Evolutionary conservation across 1,284 basidiomycete species (phyloP), one percentile per base, ranked within the genome.

Genomic region (Fistulina hepatica): DNA sequence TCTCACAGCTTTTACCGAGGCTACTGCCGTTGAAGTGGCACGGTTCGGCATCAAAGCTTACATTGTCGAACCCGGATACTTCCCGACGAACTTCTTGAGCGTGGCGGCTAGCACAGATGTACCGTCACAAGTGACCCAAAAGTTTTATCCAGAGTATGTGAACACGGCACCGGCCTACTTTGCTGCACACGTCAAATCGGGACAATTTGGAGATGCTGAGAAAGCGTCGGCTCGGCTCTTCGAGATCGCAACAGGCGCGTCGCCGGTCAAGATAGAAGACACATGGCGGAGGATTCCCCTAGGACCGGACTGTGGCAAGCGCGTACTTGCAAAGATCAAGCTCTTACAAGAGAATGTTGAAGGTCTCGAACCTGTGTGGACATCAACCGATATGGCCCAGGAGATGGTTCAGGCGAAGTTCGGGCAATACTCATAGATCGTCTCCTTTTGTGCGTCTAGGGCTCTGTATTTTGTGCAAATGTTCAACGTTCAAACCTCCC

Each of bases 1-100:
- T 16, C 2, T n/a, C 28, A 4, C 27, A 44, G 43, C 49, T 5
- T 48, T 56, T 39, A 48, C 54, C n/a, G 58, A 60, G 19, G 36
- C 48, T 1, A 48, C 58, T 21, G 42, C 42, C 7, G 33, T 21
- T 13, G 57, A 60, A 40, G 39, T 57, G 33, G 51, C 45, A 10
- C 48, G 50, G 9, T 55, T 47, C 38, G 47, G 47, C 33, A 50
- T 59, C 27, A 49, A 48, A 22, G 54, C 50, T 12, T 35, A 51
- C 21, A 47, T 48, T 33, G 42, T 60, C 39, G 36, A 46, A 22
- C 55, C 56, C 2, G 56, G 57, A 7, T 52, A 48, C 45, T 58
- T 59, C 46, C 49, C 49, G n/a, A 56, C 55, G 12, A 49, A 48
- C 39, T 51, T 54, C 42, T 39, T 55, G 27, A 26, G 40, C 19